A percentile compares a stretch with the other conserved stretches of the same genome.
Evolutionary conservation across 2,329 filamentous ascomycete genomes (phyloP).

Genomic region (Pyricularia sp.): DNA sequence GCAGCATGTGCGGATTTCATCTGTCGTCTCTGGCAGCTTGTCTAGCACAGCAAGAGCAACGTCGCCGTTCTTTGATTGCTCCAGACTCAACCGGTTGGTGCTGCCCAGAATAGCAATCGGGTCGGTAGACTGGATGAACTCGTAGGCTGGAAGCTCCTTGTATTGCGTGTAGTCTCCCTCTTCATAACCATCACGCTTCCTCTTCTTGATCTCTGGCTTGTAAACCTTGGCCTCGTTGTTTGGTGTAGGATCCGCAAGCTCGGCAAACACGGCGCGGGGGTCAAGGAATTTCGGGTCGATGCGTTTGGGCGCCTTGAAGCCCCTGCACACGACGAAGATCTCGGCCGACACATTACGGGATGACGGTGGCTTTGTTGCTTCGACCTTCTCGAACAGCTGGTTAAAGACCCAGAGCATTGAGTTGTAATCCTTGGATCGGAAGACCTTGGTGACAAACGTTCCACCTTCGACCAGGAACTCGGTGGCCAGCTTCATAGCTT

Average conservation of each 20-base stretch:
- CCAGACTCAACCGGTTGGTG: constrained; percentile 73
- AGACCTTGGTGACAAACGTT: constrained; percentile 94
- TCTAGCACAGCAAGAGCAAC: constrained; percentile 76
- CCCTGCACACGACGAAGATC: constrained; percentile 94
- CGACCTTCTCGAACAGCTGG: constrained; percentile 87
- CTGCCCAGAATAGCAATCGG: constrained; percentile 84
- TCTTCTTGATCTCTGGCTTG: constrained; percentile 94
- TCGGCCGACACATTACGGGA: constrained; percentile 94
- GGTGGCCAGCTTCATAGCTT: constrained; percentile 84
- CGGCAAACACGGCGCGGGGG: constrained; percentile 78
- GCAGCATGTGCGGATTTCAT: constrained; percentile 68
- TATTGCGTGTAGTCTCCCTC: constrained; percentile 89
- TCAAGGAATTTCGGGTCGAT: constrained; percentile 91
- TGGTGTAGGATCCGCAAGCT: constrained; percentile 69
- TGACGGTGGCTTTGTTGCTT: constrained; percentile 93
- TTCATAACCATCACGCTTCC: constrained; percentile 94
- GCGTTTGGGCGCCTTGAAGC: constrained; percentile 87
- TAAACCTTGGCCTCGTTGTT: constrained; percentile 98
- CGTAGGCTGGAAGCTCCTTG: constrained; percentile 76
- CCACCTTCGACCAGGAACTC: constrained; percentile 85
- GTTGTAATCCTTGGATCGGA: constrained; percentile 95
- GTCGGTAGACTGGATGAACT: constrained; percentile 88
- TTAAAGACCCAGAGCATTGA: constrained; percentile 94
- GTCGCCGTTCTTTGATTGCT: constrained; percentile 67
- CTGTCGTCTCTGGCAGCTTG: constrained; percentile 74